These are phyloP conservation scores for Asterophora lycoperdoides DNA, from an alignment of 768 basidiomycete species.

Conservation along the genomic window DNA sequence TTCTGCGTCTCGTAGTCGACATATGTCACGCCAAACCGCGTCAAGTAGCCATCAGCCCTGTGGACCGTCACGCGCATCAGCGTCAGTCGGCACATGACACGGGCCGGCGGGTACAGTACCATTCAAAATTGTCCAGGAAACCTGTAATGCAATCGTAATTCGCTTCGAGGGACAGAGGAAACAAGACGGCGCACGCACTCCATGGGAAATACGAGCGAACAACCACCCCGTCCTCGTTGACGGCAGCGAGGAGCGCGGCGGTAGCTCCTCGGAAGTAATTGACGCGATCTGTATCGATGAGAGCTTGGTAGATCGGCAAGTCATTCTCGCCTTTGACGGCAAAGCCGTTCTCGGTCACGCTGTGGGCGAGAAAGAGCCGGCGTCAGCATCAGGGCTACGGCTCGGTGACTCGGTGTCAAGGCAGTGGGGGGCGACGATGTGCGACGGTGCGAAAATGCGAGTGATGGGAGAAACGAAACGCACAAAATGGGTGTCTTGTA, in stretches of 20 bases:
- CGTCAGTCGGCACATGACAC: too few species aligned
- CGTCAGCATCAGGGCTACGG: too few species aligned
- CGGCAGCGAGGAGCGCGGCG: slow-evolving; percentile 46
- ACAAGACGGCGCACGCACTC: too few species aligned
- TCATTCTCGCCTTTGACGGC: slow-evolving; percentile 56
- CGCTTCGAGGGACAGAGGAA: too few species aligned
- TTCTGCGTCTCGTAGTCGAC: slow-evolving; percentile 55
- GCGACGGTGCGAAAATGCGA: too few species aligned
- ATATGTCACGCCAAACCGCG: slow-evolving; percentile 55
- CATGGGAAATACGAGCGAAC: slow-evolving; percentile 61
- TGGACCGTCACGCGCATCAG: too few species aligned
- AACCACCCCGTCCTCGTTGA: slow-evolving; percentile 54
- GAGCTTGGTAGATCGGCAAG: slow-evolving; percentile 40
- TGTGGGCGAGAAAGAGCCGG: slow-evolving; percentile 21
- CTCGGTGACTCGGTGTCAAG: too few species aligned
- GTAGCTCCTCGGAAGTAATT: slow-evolving; percentile 56
- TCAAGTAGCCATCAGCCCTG: slow-evolving; percentile 12
- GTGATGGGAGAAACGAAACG: slow-evolving; percentile 10
- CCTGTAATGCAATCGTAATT: background rate
- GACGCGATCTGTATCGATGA: slow-evolving; percentile 57
- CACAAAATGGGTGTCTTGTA: slow-evolving; percentile 52
- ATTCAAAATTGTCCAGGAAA: background rate
- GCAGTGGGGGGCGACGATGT: too few species aligned
- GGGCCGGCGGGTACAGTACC: too few species aligned
- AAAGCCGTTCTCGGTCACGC: slow-evolving; percentile 70